Percentiles rank a stretch among this genome's conserved stretches.
Evolutionary conservation across 2,329 filamentous ascomycete species (phyloP).

Genomic region (Sporothrix pseudoabietina): DNA sequence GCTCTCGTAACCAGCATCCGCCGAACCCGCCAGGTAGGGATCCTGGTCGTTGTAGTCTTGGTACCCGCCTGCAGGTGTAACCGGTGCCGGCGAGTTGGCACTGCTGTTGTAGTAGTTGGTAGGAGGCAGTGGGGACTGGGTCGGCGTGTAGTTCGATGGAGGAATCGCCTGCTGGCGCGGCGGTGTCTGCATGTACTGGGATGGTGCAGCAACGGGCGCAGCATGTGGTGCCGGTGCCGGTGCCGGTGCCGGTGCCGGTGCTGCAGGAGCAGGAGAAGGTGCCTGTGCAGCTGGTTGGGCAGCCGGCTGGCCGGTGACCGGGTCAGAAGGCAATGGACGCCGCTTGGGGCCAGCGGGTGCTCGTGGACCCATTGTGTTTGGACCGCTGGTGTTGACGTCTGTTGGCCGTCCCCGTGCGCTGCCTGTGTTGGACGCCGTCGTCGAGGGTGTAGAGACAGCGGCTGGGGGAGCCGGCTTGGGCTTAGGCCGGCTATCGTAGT

Average conservation of each 20-base stretch:
- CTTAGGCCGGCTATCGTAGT: constrained; percentile 87
- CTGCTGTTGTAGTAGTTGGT: constrained; percentile 23
- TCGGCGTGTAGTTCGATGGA: constrained; percentile 48
- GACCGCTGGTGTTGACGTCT: constrained; percentile 41
- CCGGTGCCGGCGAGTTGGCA: constrained; percentile 19
- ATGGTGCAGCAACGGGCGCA: constrained; percentile 28
- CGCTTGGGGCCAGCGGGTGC: constrained; percentile 62
- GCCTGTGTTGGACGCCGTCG: constrained; percentile 20
- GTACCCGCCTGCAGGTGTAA: constrained; percentile 25
- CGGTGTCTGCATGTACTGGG: constrained; percentile 34
- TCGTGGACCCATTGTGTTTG: constrained; percentile 51
- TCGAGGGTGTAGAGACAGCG: constrained; percentile 36
- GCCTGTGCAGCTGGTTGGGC: constrained; percentile 47
- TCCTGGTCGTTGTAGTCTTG: constrained; percentile 30
- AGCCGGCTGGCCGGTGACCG: constrained; percentile 60
- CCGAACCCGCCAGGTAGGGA: constrained; percentile 16
- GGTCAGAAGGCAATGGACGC: constrained; percentile 79
- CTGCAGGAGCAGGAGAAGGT: constrained; percentile 41
- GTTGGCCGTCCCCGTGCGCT: constrained; percentile 24
- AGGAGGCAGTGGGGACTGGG: constrained; percentile 43
- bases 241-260: background rate
- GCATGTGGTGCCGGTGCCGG: background rate
- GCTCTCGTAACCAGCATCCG: constrained; percentile 53
- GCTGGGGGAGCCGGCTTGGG: constrained; percentile 63
- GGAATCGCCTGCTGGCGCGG: constrained; percentile 50